A percentile compares a stretch with the other conserved stretches of the same genome.
These are phyloP conservation scores for Osmanthus fragrans DNA, from an alignment of 257 asterid genomes.

Conservation along the genomic window DNA sequence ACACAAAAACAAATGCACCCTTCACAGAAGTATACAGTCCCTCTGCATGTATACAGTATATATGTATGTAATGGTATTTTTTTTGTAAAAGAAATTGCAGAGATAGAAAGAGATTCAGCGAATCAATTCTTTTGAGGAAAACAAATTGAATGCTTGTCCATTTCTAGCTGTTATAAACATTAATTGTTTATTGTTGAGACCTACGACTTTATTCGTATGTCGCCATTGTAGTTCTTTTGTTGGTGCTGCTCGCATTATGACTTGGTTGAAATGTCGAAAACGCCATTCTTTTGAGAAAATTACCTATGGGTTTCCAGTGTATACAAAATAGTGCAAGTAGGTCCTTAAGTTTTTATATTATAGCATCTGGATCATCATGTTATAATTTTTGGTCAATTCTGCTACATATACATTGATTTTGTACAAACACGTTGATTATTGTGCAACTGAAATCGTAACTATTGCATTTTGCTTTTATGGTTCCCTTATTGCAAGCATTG, in stretches of 20 bases:
- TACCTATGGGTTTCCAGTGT: background rate
- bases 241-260: background rate
- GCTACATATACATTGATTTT: no score
- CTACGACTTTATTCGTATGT: background rate
- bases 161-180: background rate
- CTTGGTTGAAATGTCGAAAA: background rate
- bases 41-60: background rate
- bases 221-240: background rate
- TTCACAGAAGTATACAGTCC: conserved; percentile 10
- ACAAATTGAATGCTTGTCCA: background rate
- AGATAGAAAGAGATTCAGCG: conserved; percentile 14
- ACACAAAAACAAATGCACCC: conserved; percentile 12
- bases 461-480: no score
- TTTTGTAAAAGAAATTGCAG: background rate
- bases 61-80: background rate
- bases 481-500: no score
- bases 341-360: background rate
- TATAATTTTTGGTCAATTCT: background rate
- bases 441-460: no score
- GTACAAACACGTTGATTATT: no score
- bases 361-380: background rate
- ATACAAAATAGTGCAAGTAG: background rate
- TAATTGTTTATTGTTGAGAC: background rate
- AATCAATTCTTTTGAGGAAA: background rate
- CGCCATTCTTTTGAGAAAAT: background rate